phyloP scores from a whole-genome alignment of 1,284 basidiomycete species.

The Ganoderma multipileum region DNA sequence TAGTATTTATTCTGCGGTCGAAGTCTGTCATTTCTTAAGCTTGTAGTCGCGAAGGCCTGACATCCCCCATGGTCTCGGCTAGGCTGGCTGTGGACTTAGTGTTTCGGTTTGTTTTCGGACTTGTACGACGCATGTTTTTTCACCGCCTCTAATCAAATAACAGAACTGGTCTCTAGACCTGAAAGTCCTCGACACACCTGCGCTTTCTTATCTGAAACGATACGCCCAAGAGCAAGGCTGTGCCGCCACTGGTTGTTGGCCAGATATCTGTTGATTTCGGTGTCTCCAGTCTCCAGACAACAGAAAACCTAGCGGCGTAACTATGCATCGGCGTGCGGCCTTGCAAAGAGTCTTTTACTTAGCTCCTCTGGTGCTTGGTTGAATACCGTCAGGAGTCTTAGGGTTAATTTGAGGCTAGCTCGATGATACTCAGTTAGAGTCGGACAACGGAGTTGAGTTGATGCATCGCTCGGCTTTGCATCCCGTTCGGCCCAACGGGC shows the following conservation, averaged over 20 bases:
- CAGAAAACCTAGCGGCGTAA: background rate
- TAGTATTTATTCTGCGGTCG: slow-evolving; percentile 15
- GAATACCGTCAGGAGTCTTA: too few species aligned
- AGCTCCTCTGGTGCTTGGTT: background rate
- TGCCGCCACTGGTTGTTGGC: background rate
- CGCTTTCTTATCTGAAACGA: background rate
- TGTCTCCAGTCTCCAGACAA: background rate
- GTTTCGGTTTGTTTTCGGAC: background rate
- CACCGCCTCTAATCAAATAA: background rate
- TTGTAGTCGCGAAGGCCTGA: background rate
- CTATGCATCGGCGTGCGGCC: background rate
- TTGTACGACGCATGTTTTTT: background rate
- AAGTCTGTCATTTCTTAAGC: background rate
- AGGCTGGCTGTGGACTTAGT: background rate
- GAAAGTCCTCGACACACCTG: background rate
- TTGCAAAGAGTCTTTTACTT: too few species aligned
- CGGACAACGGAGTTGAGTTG: too few species aligned
- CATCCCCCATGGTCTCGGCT: background rate
- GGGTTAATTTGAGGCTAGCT: too few species aligned
- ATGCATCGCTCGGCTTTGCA: too few species aligned
- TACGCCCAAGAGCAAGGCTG: background rate
- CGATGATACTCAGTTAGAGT: too few species aligned
- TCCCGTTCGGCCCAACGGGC: background rate
- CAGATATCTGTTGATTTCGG: background rate
- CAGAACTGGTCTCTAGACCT: background rate